Base-by-base conservation (phyloP, 1,139 yeast species). In the Torulaspora pretoriensis region DNA sequence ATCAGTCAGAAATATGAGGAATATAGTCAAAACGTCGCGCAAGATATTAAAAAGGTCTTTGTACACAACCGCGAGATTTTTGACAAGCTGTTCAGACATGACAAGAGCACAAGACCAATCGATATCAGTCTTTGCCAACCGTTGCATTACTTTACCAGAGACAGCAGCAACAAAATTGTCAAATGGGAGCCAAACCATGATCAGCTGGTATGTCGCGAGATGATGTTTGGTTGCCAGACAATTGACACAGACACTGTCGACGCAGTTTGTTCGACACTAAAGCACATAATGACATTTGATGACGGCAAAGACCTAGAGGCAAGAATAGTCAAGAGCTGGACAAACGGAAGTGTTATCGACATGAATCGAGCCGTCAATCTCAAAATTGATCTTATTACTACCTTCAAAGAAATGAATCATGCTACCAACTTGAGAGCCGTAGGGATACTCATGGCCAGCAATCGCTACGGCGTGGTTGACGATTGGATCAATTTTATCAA, bases 401-500 rank as follows among this genome's bases (percentile, higher is more conserved):
- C 40, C 4, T 48, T 50, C 16, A 30, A 35, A 4, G 36, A 42
- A 13, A 30, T 19, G 12, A 35, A 43, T 10, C 10, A 37, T 7
- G 34, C 47, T 9, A 24, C 27, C 6, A 37, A 31, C 5, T n/a
- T 39, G 9, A 42, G 45, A 33, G 34, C 19, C 3, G 38, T 27
- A n/a, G 22, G 28, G 9, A 16, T 30, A 19, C 25, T 35, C 14
- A 41, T 35, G 12, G 26, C 31, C 19, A 25, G 38, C 8, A 35
- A 37, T 12, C 19, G 22, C 19, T 27, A 40, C 23, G 19, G 31
- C 19, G 35, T 47, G 2, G 12, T 48, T 0, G 34, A 31, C 7
- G 57, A 53, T 24, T 51, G 63, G 47, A 36, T 62, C 4, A 52
- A 54, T 10, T 47, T 64, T 28, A 39, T 67, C 28, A 67, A 65